Base-by-base conservation (phyloP, 345 rosid genomes). In the Pugionium dolabratum region DNA sequence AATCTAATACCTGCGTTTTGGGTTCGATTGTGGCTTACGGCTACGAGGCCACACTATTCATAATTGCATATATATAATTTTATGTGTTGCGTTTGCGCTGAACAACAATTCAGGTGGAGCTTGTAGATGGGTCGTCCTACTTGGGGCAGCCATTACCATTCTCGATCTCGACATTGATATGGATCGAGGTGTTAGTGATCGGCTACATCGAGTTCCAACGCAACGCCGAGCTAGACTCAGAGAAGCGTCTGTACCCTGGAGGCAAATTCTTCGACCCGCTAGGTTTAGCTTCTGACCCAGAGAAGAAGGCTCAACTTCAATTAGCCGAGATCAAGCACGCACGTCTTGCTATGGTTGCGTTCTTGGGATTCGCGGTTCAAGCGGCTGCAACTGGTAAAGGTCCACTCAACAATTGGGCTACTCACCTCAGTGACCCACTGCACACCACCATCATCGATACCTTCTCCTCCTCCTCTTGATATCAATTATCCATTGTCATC, bases 311-410 rank as follows among this genome's bases (percentile, higher is more conserved):
- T 2, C 83, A 70, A 30, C 96, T 93, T 69, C 97, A 90, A 47
- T 40, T 93, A 84, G 98, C 98, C 0, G 98, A 93, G 90, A 93
- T 93, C 79, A 93, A 93, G 85, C 98, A 93, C 63, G 98, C 98
- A 10, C 97, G 98, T 28, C 90, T 90, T 5, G 98, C 98, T 40
- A 88, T 93, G 98, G 87, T 93, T 9, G 97, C 64, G 3, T 90
- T 88, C 81, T 78, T 93, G 1, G 97, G 98, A 4, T 93, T 93
- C 2, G 97, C 90, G 0, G 98, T 90, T 59, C 98, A 93, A 71
- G 98, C 98, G 2, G 94, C 85, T 2, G 97, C 75, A 1, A 88
- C 97, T 0, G 94, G 97, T 51, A 90, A 90, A 79, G 77, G 77
- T 4, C 98, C 98, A 4, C 97, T 93, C 75, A 90, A 90, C 94